A percentile compares a stretch with the other conserved stretches of the same genome.
These are phyloP conservation scores for Hura crepitans DNA, from an alignment of 441 rosid species.

Conservation along the genomic window DNA sequence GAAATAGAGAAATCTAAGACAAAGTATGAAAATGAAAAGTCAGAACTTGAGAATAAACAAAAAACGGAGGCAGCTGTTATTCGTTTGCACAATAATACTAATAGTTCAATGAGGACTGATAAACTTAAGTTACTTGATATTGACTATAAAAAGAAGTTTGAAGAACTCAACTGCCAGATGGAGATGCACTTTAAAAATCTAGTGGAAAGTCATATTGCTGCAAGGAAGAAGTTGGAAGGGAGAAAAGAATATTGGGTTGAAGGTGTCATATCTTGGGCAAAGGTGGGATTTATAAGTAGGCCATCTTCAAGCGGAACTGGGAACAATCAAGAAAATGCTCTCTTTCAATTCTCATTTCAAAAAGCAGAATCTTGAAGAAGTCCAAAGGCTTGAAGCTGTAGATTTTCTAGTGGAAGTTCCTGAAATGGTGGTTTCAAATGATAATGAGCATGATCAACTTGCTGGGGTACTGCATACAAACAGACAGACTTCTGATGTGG, in stretches of 20 bases:
- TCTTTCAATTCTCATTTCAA: conserved; percentile 17
- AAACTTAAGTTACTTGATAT: conserved; percentile 48
- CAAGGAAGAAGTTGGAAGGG: conserved; percentile 42
- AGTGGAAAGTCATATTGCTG: conserved; percentile 40
- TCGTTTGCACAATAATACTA: conserved; percentile 36
- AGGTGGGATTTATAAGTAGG: conserved; percentile 30
- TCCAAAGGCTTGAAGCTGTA: conserved; percentile 27
- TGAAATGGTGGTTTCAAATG: conserved; percentile 22
- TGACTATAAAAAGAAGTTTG: conserved; percentile 41
- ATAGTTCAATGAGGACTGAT: conserved; percentile 33
- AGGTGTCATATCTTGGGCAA: conserved; percentile 48
- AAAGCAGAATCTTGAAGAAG: conserved; percentile 32
- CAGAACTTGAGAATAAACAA: conserved; percentile 37
- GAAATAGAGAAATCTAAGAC: conserved; percentile 34
- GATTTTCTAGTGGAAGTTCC: conserved; percentile 27
- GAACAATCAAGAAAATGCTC: conserved; percentile 23
- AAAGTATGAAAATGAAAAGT: conserved; percentile 42
- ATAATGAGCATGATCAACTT: conserved; percentile 21
- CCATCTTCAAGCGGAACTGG: conserved; percentile 21
- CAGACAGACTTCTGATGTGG: conserved; percentile 21
- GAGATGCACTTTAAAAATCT: conserved; percentile 35
- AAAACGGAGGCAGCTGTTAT: conserved; percentile 49
- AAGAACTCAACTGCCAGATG: conserved; percentile 36
- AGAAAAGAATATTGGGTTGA: conserved; percentile 43
- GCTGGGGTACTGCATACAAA: conserved; percentile 13